These are phyloP conservation scores for Penicillium verhagenii DNA, from an alignment of 495 filamentous ascomycete genomes.

Conservation along the genomic window DNA sequence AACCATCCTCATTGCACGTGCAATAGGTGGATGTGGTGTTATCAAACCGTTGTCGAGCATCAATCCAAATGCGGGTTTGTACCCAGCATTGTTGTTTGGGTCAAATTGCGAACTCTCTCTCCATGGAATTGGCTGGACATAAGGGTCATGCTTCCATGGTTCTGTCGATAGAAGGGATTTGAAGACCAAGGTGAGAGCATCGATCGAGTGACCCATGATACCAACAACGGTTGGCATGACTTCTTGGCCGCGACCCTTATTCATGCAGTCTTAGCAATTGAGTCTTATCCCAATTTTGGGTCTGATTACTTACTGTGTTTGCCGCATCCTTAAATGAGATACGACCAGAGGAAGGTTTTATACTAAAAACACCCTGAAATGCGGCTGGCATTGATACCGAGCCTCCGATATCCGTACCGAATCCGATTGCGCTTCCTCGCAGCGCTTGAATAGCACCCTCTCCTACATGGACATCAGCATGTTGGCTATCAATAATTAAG, in stretches of 20 bases:
- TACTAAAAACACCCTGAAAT: background rate
- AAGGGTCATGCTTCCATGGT: background rate
- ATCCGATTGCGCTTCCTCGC: background rate
- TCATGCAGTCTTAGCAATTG: too few species aligned
- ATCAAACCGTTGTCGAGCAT: background rate
- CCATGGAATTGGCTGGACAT: background rate
- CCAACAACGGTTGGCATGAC: background rate
- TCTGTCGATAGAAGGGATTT: background rate
- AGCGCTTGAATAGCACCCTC: background rate
- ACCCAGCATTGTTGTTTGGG: too few species aligned
- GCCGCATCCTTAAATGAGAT: background rate
- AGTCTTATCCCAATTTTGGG: too few species aligned
- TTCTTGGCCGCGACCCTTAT: too few species aligned
- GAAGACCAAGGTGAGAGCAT: background rate
- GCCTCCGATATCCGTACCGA: background rate
- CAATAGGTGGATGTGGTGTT: background rate
- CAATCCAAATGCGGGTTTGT: too few species aligned
- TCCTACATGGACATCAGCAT: background rate
- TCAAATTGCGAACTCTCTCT: too few species aligned
- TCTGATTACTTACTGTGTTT: background rate
- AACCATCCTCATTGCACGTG: background rate
- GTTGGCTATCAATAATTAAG: background rate
- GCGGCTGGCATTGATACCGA: background rate
- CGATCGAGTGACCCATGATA: background rate
- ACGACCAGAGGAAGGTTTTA: background rate